Conservation (phyloP, 2,329 filamentous ascomycete genomes). For the Pyrenochaeta sp. region DNA sequence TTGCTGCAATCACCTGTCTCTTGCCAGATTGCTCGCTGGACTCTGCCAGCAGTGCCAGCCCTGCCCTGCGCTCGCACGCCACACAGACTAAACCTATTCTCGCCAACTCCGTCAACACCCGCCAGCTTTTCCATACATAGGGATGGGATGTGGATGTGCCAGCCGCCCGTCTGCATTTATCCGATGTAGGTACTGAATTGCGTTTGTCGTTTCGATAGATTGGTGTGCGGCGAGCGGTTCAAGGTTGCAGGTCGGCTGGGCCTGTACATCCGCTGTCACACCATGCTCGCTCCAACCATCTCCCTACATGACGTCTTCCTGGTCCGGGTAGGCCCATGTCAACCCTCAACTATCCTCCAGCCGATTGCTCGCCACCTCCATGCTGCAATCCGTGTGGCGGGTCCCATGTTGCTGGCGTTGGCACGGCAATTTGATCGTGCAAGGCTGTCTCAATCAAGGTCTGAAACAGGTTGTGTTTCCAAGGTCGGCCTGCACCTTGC, state of each 20-base stretch:
- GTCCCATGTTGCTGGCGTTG: too few relatives aligned
- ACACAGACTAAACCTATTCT: constrained; percentile 2
- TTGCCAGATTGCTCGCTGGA: constrained; percentile 2
- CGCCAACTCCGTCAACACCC: constrained; percentile 1
- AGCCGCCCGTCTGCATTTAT: constrained; percentile 2
- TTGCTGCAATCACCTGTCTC: too few relatives aligned
- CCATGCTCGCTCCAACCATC: constrained; percentile 2
- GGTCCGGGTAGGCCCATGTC: constrained; percentile 1
- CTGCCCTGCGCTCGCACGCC: not conserved
- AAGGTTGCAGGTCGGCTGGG: constrained; percentile 3
- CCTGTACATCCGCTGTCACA: too few relatives aligned
- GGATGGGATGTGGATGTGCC: too few relatives aligned
- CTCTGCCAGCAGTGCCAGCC: not conserved
- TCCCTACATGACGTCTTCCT: constrained; percentile 1
- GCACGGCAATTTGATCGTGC: constrained; percentile 8
- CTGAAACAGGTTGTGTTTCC: constrained; percentile 11
- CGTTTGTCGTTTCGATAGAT: constrained; percentile 6
- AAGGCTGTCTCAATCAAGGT: not conserved
- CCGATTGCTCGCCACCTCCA: too few relatives aligned
- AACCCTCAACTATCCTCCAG: constrained; percentile 2
- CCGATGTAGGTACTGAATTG: constrained; percentile 23
- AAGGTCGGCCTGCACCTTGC: constrained; percentile 1
- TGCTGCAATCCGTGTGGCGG: too few relatives aligned
- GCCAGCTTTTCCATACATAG: not conserved
- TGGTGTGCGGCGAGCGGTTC: not conserved